These are phyloP conservation scores for Kokia cookei DNA, from an alignment of 441 rosid genomes.

Conservation along the genomic window DNA sequence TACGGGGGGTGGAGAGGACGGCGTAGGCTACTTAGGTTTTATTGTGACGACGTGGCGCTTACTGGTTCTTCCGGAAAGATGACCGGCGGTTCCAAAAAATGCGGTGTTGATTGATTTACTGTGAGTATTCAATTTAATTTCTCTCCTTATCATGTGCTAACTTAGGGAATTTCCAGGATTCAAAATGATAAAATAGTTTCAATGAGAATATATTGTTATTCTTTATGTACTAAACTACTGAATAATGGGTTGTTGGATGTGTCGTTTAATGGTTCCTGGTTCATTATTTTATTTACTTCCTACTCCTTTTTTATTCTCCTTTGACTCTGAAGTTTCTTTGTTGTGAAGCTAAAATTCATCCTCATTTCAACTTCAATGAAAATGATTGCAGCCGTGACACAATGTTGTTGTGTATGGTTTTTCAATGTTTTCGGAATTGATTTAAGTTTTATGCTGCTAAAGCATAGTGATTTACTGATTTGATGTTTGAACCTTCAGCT, in stretches of 20 bases:
- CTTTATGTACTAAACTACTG: neutral
- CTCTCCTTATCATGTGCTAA: neutral
- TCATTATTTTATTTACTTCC: neutral
- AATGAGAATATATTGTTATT: neutral
- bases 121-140: neutral
- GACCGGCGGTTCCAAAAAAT: constrained; percentile 36
- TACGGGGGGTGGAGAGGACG: constrained; percentile 47
- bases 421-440: neutral
- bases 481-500: neutral
- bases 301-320: neutral
- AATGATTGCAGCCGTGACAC: neutral
- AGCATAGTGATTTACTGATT: neutral
- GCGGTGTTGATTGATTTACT: constrained; percentile 35
- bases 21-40: constrained; percentile 33
- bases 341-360: neutral
- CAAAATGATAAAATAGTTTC: neutral
- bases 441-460: neutral
- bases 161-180: neutral
- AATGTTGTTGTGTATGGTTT: neutral
- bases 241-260: neutral
- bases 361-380: neutral
- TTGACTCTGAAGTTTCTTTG: neutral
- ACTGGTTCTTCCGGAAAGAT: constrained; percentile 50
- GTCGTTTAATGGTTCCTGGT: neutral
- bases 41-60: constrained; percentile 37